A percentile compares a stretch with the other conserved stretches of the same genome.
These are phyloP conservation scores for Ceratobasidium sp. DNA, from an alignment of 1,284 basidiomycete genomes.

Conservation along the genomic window DNA sequence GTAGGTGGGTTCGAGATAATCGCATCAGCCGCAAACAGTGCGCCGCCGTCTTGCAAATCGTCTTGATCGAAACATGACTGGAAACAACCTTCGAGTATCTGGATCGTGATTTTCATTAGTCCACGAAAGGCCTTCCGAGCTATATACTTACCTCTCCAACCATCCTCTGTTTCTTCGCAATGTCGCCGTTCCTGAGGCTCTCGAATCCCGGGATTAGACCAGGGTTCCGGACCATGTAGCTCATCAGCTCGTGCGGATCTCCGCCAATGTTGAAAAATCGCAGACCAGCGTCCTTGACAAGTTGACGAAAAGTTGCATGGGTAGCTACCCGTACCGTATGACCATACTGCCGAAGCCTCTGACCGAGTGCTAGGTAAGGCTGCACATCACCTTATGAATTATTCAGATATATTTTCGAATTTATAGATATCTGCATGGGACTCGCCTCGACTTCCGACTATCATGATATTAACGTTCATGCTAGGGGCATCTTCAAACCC, in stretches of 20 bases:
- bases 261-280: slow-evolving; percentile 72
- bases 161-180: slow-evolving; percentile 64
- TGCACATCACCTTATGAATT: slow-evolving; percentile 71
- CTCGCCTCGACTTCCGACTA: slow-evolving; percentile 71
- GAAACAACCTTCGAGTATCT: slow-evolving; percentile 75
- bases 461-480: slow-evolving; percentile 73
- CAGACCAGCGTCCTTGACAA: slow-evolving; percentile 66
- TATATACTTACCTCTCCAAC: slow-evolving; percentile 59
- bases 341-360: slow-evolving; percentile 67
- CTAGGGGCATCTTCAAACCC: slow-evolving; percentile 57
- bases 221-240: slow-evolving; percentile 70
- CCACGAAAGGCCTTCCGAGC: no score
- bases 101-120: background rate
- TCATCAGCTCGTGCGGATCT: slow-evolving; percentile 71
- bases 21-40: slow-evolving; percentile 68
- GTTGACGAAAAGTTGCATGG: slow-evolving; percentile 70
- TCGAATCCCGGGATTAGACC: slow-evolving; percentile 65
- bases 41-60: slow-evolving; percentile 59
- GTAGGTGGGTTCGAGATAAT: slow-evolving; percentile 75
- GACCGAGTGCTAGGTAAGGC: slow-evolving; percentile 74
- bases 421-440: background rate
- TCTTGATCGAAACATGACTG: slow-evolving; percentile 65
- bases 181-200: slow-evolving; percentile 65
- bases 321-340: slow-evolving; percentile 77
- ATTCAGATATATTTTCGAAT: no score